These are phyloP conservation scores for Lepiota subincarnata DNA, from an alignment of 768 basidiomycete genomes.

Conservation along the genomic window DNA sequence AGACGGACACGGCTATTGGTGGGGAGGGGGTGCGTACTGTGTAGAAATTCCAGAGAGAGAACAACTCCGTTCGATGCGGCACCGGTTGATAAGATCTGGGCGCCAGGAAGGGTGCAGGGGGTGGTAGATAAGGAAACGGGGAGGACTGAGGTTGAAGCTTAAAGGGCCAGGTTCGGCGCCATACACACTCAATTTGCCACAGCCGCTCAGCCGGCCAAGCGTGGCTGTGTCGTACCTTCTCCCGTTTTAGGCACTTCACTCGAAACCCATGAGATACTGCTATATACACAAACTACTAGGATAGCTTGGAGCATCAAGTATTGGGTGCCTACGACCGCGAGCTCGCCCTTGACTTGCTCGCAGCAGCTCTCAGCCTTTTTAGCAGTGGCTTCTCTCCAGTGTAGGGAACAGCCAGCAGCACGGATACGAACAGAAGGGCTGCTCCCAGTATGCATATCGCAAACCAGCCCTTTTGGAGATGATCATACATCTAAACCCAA, in stretches of 20 bases:
- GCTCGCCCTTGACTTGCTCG: neutral
- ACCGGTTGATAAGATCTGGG: neutral
- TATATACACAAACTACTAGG: neutral
- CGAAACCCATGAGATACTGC: neutral
- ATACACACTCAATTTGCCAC: no score
- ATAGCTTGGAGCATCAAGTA: neutral
- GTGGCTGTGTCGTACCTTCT: no score
- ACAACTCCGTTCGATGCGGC: neutral
- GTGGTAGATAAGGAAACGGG: neutral
- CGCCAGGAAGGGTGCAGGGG: neutral
- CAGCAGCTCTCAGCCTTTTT: neutral
- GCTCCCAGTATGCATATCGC: slow-evolving; percentile 48
- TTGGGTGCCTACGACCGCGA: neutral
- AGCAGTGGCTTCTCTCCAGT: slow-evolving; percentile 46
- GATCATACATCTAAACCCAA: slow-evolving; percentile 52
- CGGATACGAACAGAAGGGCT: slow-evolving; percentile 34
- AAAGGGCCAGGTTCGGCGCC: no score
- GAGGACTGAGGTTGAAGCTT: neutral
- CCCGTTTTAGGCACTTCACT: no score
- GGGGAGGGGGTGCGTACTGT: neutral
- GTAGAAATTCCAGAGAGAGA: neutral
- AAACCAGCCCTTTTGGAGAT: slow-evolving; percentile 53
- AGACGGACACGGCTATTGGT: neutral
- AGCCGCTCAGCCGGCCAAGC: no score
- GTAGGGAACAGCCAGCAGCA: slow-evolving; percentile 38